These are phyloP conservation scores for Inosperma sp. DNA, from an alignment of 768 basidiomycete species.

Conservation along the genomic window DNA sequence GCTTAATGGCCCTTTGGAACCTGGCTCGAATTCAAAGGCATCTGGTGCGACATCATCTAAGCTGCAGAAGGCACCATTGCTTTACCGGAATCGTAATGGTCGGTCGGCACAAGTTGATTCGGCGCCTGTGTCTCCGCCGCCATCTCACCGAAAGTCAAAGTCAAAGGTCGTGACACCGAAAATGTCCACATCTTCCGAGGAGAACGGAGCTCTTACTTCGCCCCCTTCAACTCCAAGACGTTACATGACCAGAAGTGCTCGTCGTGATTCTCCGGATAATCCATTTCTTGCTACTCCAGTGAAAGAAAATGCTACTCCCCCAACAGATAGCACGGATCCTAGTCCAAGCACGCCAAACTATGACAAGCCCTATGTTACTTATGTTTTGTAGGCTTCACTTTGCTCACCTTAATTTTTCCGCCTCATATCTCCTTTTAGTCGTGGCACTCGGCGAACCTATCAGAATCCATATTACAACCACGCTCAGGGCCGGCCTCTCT, in stretches of 20 bases:
- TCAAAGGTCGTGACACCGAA: conserved; percentile 9
- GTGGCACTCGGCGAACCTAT: conserved; percentile 58
- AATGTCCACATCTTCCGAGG: conserved; percentile 2
- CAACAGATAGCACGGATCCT: conserved; percentile 22
- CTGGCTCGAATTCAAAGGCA: conserved; percentile 1
- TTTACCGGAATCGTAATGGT: conserved; percentile 35
- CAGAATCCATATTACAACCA: conserved; percentile 60
- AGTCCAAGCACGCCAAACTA: conserved; percentile 34
- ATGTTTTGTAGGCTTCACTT: conserved; percentile 60
- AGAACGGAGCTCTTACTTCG: conserved; percentile 21
- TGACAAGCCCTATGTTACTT: conserved; percentile 61
- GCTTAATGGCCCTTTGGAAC: conserved; percentile 33
- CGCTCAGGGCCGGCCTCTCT: conserved; percentile 35
- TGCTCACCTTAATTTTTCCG: conserved; percentile 23
- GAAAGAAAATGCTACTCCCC: conserved; percentile 27
- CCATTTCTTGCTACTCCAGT: conserved; percentile 56
- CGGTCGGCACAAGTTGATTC: conserved; percentile 21
- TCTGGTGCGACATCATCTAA: neutral
- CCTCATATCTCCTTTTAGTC: conserved; percentile 39
- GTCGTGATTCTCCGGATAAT: conserved; percentile 65
- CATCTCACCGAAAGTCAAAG: conserved; percentile 47
- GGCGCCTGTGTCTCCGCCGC: conserved; percentile 61
- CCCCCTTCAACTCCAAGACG: conserved; percentile 39
- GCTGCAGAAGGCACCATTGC: conserved; percentile 23
- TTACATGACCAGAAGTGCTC: conserved; percentile 24